These are phyloP conservation scores for Alternaria novae-zelandiae DNA, from an alignment of 2,329 filamentous ascomycete genomes.

Conservation along the genomic window DNA sequence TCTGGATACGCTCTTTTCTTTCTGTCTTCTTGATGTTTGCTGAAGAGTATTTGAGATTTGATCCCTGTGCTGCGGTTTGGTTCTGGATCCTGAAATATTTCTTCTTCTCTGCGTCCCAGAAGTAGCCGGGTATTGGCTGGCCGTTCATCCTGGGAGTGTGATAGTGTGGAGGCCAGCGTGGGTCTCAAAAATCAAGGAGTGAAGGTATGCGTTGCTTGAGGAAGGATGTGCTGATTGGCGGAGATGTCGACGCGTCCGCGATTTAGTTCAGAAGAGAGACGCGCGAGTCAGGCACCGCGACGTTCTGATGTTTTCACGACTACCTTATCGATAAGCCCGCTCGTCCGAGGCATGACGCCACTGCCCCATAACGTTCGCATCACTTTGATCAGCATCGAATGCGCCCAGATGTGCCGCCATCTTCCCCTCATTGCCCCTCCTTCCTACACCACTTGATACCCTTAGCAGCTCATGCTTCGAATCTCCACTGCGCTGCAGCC, in stretches of 20 bases:
- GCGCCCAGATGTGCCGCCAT: conserved; percentile 15
- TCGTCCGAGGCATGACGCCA: conserved; percentile 34
- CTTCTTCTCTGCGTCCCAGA: conserved; percentile 55
- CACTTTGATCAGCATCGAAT: conserved; percentile 10
- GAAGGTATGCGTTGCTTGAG: not conserved
- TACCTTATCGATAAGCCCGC: conserved; percentile 22
- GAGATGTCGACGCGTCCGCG: not conserved
- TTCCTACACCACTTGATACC: not conserved
- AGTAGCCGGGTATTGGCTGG: conserved; percentile 56
- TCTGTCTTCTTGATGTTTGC: conserved; percentile 50
- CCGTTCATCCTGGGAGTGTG: conserved; percentile 40
- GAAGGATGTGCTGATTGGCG: not conserved
- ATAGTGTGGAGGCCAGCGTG: not conserved
- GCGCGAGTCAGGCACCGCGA: conserved; percentile 26
- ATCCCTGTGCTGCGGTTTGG: conserved; percentile 42
- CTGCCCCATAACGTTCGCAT: conserved; percentile 22
- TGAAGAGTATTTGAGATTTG: conserved; percentile 48
- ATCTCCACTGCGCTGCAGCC: conserved; percentile 13
- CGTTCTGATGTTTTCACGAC: conserved; percentile 1
- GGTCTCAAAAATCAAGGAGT: not conserved
- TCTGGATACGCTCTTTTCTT: conserved; percentile 29
- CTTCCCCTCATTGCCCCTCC: conserved; percentile 1
- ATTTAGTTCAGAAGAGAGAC: not conserved
- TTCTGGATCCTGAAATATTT: conserved; percentile 59
- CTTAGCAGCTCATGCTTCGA: conserved; percentile 24